phyloP scores from a whole-genome alignment of 257 asterid species.

The Forsythia viridissima region DNA sequence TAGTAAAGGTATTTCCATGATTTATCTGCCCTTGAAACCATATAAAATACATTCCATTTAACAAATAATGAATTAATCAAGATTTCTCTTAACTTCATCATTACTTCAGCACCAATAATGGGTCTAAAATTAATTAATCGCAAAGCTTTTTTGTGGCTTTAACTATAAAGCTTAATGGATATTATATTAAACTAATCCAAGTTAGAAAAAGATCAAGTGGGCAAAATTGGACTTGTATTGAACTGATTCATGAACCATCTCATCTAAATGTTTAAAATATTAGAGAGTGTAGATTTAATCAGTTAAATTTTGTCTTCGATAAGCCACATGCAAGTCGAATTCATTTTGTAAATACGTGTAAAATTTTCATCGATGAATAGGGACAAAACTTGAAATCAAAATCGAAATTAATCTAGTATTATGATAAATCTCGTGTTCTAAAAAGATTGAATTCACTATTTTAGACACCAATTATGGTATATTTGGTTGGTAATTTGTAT shows the following conservation, averaged over 20 bases:
- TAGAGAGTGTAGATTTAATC: background rate
- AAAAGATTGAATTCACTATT: no score
- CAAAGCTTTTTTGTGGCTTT: background rate
- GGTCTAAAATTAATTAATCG: slow-evolving; percentile 18
- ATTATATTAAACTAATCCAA: background rate
- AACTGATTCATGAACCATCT: background rate
- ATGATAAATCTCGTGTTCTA: slow-evolving; percentile 1
- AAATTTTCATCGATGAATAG: background rate
- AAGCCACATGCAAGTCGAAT: no score
- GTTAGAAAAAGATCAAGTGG: background rate
- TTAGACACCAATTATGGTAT: background rate
- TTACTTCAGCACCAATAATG: slow-evolving; percentile 26
- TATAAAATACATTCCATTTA: slow-evolving; percentile 14
- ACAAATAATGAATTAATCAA: background rate
- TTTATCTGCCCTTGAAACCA: slow-evolving; percentile 18
- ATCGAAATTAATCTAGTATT: background rate
- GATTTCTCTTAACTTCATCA: slow-evolving; percentile 10
- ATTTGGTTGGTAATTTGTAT: slow-evolving; percentile 30
- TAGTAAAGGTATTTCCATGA: slow-evolving; percentile 15
- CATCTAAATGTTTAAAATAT: no score
- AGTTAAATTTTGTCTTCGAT: no score
- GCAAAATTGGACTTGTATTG: background rate
- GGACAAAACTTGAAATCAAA: no score
- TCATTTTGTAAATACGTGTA: background rate
- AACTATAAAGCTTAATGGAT: background rate